Conservation (phyloP, 2,329 filamentous ascomycete species). For the Stemphylium vesicarium region DNA sequence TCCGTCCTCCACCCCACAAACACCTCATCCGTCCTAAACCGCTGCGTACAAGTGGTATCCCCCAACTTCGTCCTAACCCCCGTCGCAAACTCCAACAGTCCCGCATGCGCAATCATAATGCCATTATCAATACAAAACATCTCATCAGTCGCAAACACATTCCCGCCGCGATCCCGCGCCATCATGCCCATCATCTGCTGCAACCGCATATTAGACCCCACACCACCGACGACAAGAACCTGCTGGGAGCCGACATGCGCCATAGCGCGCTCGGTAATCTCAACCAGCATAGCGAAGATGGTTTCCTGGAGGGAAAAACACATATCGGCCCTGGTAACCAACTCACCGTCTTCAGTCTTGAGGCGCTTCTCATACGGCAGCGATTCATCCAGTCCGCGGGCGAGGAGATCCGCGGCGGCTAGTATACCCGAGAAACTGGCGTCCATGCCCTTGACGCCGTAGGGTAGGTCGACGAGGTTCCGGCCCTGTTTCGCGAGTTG, state of each 20-base stretch:
- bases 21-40: conserved; percentile 59
- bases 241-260: conserved; percentile 91
- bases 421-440: conserved; percentile 95
- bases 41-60: conserved; percentile 73
- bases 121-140: conserved; percentile 98
- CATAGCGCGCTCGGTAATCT: conserved; percentile 98
- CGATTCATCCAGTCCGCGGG: conserved; percentile 64
- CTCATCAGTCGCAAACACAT: conserved; percentile 94
- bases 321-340: conserved; percentile 80
- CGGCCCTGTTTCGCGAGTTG: conserved; percentile 80
- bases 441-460: conserved; percentile 98
- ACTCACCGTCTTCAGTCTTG: conserved; percentile 57
- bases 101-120: conserved; percentile 99
- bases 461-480: conserved; percentile 83
- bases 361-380: conserved; percentile 48
- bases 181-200: conserved; percentile 99
- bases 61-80: conserved; percentile 78
- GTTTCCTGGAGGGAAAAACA: conserved; percentile 97
- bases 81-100: conserved; percentile 80
- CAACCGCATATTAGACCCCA: conserved; percentile 91
- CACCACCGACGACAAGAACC: conserved; percentile 93
- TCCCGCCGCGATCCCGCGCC: conserved; percentile 86
- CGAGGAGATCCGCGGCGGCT: conserved; percentile 79
- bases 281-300: conserved; percentile 94
- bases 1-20: conserved; percentile 58